These are phyloP conservation scores for Kwoniella pini DNA, from an alignment of 768 basidiomycete genomes.

Conservation along the genomic window DNA sequence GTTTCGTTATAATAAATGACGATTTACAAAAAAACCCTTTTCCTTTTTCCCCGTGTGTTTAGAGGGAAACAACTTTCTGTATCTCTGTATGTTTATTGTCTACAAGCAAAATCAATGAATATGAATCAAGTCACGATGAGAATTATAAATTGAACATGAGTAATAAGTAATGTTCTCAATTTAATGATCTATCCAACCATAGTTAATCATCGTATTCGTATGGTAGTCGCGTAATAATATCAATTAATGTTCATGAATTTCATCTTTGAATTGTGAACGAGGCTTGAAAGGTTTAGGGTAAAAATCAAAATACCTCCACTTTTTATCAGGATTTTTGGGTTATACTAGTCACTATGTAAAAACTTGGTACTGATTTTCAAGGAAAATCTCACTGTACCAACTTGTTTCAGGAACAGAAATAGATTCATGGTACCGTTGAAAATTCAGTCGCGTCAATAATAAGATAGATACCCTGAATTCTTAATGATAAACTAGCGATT, in stretches of 20 bases:
- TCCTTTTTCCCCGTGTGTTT: background rate
- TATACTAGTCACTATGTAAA: no score
- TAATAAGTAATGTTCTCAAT: background rate
- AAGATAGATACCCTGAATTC: conserved; percentile 6
- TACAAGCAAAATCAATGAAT: background rate
- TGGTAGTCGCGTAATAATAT: background rate
- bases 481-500: background rate
- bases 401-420: background rate
- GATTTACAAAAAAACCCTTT: no score
- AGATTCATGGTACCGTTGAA: background rate
- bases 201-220: background rate
- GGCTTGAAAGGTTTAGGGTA: background rate
- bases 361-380: background rate
- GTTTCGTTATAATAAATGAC: conserved; percentile 5
- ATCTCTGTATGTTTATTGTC: background rate
- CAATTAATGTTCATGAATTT: background rate
- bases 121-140: no score
- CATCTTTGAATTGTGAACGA: background rate
- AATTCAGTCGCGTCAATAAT: conserved; percentile 24
- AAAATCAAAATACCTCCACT: background rate
- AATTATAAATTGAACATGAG: no score
- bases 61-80: background rate
- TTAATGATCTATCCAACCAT: background rate
- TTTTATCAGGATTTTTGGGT: background rate
- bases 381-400: no score